Evolutionary conservation across 2,329 filamentous ascomycete species (phyloP).

Genomic region (Diaporthe humulicola): DNA sequence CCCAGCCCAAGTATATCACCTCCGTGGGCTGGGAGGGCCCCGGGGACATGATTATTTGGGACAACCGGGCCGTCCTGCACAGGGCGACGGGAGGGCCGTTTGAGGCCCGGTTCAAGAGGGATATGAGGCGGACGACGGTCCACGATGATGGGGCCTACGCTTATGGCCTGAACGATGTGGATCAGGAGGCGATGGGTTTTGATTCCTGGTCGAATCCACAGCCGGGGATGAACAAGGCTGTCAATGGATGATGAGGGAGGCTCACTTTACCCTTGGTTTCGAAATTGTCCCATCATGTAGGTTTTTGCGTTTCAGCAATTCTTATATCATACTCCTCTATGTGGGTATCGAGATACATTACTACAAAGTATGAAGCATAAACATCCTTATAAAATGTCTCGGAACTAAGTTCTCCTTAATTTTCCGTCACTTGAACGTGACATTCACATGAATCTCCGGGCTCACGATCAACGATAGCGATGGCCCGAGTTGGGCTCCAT

Average conservation of each 20-base stretch:
- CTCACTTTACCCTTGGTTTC: neutral
- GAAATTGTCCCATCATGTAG: no score
- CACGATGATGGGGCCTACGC: conserved; percentile 58
- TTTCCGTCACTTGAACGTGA: neutral
- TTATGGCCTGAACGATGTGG: conserved; percentile 53
- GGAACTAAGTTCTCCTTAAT: no score
- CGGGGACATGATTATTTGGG: conserved; percentile 69
- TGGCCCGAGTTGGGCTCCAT: rapidly evolving
- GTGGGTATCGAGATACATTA: neutral
- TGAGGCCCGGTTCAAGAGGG: conserved; percentile 61
- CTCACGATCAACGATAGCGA: neutral
- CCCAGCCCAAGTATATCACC: conserved; percentile 60
- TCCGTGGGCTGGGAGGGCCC: conserved; percentile 61
- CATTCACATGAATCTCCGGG: neutral
- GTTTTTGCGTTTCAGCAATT: no score
- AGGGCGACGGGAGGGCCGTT: conserved; percentile 62
- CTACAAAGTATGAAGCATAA: neutral
- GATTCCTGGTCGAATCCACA: conserved; percentile 17
- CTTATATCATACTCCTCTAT: neutral
- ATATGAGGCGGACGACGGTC: conserved; percentile 69
- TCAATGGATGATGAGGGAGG: neutral
- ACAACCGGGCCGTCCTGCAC: conserved; percentile 70
- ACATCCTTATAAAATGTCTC: no score
- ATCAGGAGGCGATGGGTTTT: conserved; percentile 44
- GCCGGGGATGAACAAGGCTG: neutral